A percentile compares a stretch with the other conserved stretches of the same genome.
Conservation (phyloP, 2,329 filamentous ascomycete species). For the Cercospora sojina region DNA sequence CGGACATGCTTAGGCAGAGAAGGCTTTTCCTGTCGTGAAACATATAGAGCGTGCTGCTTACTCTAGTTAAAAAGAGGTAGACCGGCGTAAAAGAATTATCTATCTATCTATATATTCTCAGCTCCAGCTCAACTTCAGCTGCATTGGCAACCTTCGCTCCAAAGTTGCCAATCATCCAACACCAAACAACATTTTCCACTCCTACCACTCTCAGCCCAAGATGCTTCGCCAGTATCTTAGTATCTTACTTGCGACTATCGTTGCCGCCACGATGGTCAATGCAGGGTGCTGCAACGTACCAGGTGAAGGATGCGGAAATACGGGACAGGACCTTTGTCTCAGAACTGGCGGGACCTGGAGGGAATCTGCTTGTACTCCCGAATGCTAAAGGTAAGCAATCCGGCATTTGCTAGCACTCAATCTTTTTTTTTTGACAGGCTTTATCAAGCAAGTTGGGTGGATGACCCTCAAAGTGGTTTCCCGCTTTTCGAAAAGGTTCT, state of each 20-base stretch:
- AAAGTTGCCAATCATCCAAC: background rate
- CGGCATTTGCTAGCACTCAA: background rate
- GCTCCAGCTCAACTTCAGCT: background rate
- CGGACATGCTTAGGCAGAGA: too few relatives aligned
- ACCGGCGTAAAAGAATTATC: too few relatives aligned
- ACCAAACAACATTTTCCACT: background rate
- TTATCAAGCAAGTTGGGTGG: background rate
- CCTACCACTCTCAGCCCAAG: background rate
- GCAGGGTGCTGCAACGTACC: background rate
- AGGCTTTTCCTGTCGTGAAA: too few relatives aligned
- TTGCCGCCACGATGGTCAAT: background rate
- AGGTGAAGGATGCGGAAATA: background rate
- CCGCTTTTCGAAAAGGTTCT: too few relatives aligned
- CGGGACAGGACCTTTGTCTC: background rate
- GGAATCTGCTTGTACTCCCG: background rate
- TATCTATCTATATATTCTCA: background rate
- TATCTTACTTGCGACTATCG: background rate
- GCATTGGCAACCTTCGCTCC: background rate
- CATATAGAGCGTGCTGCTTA: too few relatives aligned
- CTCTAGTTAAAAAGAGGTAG: too few relatives aligned
- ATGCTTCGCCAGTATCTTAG: background rate
- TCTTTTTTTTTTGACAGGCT: too few relatives aligned
- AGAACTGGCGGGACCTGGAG: background rate
- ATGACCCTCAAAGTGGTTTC: too few relatives aligned
- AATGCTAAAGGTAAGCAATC: background rate